Base-by-base conservation (phyloP, 1,284 basidiomycete genomes). In the Ustilago nuda region DNA sequence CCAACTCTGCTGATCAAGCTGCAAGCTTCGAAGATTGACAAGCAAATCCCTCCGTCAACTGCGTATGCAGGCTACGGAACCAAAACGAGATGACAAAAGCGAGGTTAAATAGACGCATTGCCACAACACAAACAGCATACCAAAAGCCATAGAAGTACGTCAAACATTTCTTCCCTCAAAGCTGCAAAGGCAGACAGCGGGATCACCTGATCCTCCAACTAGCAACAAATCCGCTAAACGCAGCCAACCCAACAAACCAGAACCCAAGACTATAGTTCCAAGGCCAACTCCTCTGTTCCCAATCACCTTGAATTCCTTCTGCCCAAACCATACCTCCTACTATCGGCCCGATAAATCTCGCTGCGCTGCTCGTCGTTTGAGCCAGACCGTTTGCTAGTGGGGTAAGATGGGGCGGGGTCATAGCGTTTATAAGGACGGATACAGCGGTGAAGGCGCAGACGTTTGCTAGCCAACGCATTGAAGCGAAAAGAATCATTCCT, bases 321-420 rank as follows among this genome's bases (percentile, higher is more conserved):
- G 80, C 83, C 82, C 83, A 84, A 5, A 86, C 75, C 33, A 84
- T 57, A 56, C 86, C 86, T 4, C 83, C 83, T 5, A 84, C 37
- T 48, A 84, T 79, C 27, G 84, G 84, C 0, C 87, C 87, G 12
- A 87, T 74, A 70, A 87, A 87, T 39, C 87, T 81, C 0, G 87
- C 86, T 0, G 86, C 82, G 8, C 79, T 82, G 36, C 83, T 83
- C 15, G 83, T 80, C 0, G 86, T 86, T 71, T 88, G 87, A 0
- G 87, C 87, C 30, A 88, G 76, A 0, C 87, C 87, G 57, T 87
- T 88, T 8, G 87, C 85, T 15, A 87, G 71, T 9, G 87, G 86
- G 2, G 87, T 81, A 15, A 87, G 79, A 53, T 87, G 84, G 2
- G 86, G 78, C 15, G 87, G 87, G 0, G 87, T 86, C 80, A 86